phyloP scores from a whole-genome alignment of 1,139 yeast genomes.

The Eremothecium coryli region DNA sequence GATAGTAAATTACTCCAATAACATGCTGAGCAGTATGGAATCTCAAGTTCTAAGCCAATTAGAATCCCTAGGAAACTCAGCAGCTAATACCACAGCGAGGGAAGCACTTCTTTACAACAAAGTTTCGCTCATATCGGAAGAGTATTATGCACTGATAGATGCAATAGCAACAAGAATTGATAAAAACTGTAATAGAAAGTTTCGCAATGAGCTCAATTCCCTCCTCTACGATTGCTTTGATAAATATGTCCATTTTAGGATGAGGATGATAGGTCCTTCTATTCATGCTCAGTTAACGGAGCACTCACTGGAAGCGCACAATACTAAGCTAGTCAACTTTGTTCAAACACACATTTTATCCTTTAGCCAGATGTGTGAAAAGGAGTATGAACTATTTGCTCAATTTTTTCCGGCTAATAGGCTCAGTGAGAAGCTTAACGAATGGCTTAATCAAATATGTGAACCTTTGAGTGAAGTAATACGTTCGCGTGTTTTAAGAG shows the following conservation, averaged over 20 bases:
- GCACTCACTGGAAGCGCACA: constrained; percentile 19
- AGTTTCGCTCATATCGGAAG: constrained; percentile 39
- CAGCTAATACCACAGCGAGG: constrained; percentile 35
- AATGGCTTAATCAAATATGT: constrained; percentile 51
- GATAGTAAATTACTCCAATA: constrained; percentile 56
- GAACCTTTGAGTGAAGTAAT: constrained; percentile 72
- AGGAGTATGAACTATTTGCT: constrained; percentile 52
- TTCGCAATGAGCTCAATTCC: constrained; percentile 55
- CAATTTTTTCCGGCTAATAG: constrained; percentile 40
- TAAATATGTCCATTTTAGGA: constrained; percentile 52
- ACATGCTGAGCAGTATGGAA: constrained; percentile 42
- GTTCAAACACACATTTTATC: constrained; percentile 53
- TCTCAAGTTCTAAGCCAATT: constrained; percentile 35
- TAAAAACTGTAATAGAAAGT: constrained; percentile 34
- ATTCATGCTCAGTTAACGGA: constrained; percentile 35
- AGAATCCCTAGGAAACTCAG: constrained; percentile 23
- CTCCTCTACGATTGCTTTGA: constrained; percentile 45
- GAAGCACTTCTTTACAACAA: constrained; percentile 57
- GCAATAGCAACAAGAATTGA: constrained; percentile 45
- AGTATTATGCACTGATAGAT: constrained; percentile 38
- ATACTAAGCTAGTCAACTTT: constrained; percentile 38
- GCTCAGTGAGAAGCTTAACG: constrained; percentile 22
- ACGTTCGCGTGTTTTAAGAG: constrained; percentile 59
- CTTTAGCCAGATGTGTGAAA: constrained; percentile 48
- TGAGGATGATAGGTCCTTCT: constrained; percentile 38